Conservation (phyloP, 176 grass and related monocot species). For the Phoenix roebelenii region DNA sequence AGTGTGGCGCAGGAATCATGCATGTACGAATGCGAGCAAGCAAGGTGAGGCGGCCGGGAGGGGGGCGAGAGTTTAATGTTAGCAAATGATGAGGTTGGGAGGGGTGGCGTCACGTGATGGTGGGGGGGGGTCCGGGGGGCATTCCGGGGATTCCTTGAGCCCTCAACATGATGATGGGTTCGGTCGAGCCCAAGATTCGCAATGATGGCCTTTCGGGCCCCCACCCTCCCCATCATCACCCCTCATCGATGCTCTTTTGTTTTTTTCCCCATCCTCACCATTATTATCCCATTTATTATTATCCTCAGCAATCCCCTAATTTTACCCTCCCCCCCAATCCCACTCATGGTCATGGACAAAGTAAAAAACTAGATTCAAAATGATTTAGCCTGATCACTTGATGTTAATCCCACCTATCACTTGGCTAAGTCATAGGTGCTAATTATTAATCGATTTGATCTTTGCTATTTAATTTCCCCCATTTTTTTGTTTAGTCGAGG, state of each 20-base stretch:
- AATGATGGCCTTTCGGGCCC: conserved; percentile 61
- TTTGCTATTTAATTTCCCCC: too few species aligned
- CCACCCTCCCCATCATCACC: conserved; percentile 13
- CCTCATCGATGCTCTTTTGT: conserved; percentile 8
- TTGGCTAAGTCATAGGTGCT: too few species aligned
- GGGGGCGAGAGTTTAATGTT: conserved; percentile 53
- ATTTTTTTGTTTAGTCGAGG: too few species aligned
- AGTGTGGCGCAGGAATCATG: conserved; percentile 1
- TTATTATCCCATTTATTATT: conserved; percentile 33
- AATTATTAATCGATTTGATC: too few species aligned
- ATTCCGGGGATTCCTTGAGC: background rate
- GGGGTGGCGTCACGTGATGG: conserved; percentile 59
- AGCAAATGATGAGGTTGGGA: conserved; percentile 59
- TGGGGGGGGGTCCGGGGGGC: background rate
- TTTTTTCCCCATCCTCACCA: background rate
- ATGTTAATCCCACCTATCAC: too few species aligned
- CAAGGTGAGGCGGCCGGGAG: conserved; percentile 3
- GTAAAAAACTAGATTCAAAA: background rate
- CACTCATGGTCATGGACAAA: background rate
- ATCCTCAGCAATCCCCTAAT: background rate
- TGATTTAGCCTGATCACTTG: too few species aligned
- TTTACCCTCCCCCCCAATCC: background rate
- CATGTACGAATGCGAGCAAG: conserved; percentile 14
- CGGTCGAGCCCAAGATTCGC: conserved; percentile 93
- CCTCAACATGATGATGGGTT: conserved; percentile 56